Evolutionary conservation across 352 stramenopile species (phyloP), one percentile per base, ranked within the genome.

Genomic region (Bremia lactucae): DNA sequence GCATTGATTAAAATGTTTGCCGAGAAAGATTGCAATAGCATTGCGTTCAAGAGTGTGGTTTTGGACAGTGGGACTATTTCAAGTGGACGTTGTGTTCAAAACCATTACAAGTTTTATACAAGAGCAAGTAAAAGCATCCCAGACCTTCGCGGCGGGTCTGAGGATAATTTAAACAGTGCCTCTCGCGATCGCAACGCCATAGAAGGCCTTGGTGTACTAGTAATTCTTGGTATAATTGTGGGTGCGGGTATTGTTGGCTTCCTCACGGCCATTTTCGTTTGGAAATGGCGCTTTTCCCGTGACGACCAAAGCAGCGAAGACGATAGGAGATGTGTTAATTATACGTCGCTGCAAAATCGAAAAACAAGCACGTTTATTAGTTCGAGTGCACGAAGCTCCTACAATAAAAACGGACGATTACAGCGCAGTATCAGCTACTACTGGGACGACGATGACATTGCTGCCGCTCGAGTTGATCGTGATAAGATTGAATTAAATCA

Each of bases 391-490:
- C 42, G 49, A 39, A 58, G 49, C 23, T 59, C 49, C 1, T 63
- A 51, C 37, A 45, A 20, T 11, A 36, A 25, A 14, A 40, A 49
- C 4, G 22, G 29, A 10, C 36, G 42, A 40, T 42, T 50, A 1
- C 48, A 63, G 13, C 38, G 39, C 2, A 55, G 49, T n/a, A 55
- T 63, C 43, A 59, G 54, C 48, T 62, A 59, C 54, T 59, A 59
- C 38, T 62, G 54, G 48, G 48, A 59, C 13, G 54, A 62, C 19
- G 38, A 59, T 11, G 39, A 50, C 16, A 57, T 63, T 24, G 54
- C 54, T 33, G 43, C 49, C 14, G 43, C 44, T 3, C 54, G 54
- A 7, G 25, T 63, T 14, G 43, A 59, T 25, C 54, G 54, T 11
- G 43, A 55, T 14, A 63, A 59, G 13, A 44, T 63, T 24, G 42